These are phyloP conservation scores for Ganoderma boninense DNA, from an alignment of 1,284 basidiomycete species.

Conservation along the genomic window DNA sequence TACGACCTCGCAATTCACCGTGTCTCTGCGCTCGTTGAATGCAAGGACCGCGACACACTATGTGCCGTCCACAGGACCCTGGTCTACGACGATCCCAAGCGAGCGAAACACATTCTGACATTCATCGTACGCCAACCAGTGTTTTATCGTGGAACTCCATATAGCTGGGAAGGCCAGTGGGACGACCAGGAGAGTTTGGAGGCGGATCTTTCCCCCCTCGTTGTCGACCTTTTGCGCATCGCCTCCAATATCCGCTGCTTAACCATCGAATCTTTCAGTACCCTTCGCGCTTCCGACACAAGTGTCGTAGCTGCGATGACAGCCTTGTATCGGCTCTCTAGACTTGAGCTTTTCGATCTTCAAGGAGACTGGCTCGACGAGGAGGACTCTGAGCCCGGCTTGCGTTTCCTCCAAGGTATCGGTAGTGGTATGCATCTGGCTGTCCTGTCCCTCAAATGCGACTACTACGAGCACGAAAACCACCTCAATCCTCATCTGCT, in stretches of 20 bases:
- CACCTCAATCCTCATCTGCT: background rate
- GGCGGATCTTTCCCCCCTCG: background rate
- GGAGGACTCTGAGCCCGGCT: background rate
- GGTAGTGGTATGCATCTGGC: background rate
- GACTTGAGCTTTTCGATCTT: background rate
- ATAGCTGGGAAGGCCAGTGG: background rate
- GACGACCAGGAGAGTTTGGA: background rate
- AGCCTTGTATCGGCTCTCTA: background rate
- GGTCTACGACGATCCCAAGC: background rate
- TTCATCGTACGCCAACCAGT: background rate
- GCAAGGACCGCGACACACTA: background rate
- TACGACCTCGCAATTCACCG: slow-evolving; percentile 10
- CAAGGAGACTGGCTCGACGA: background rate
- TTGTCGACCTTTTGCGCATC: background rate
- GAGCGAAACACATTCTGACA: background rate
- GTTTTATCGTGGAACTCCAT: too few relatives aligned
- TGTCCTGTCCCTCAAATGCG: background rate
- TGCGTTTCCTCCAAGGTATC: background rate
- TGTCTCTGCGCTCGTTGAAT: slow-evolving; percentile 3
- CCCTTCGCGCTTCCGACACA: background rate
- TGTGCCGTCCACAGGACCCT: background rate
- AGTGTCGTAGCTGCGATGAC: background rate
- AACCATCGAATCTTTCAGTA: background rate
- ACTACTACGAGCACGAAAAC: background rate
- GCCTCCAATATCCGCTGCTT: background rate